phyloP scores from a whole-genome alignment of 768 basidiomycete species.

The Guyanaporus albipodus region DNA sequence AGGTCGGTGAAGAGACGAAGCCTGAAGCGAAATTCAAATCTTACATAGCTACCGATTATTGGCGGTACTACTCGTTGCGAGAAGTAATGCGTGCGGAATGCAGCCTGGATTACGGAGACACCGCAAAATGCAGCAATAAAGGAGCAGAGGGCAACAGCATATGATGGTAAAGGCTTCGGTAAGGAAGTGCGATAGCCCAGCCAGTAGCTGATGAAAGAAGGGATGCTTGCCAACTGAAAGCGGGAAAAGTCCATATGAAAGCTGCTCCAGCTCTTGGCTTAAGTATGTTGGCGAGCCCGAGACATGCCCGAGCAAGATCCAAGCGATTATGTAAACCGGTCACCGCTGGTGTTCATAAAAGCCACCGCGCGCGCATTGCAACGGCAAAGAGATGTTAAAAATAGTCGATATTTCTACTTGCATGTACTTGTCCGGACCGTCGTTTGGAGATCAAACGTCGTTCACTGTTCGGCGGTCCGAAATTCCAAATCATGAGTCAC shows the following conservation, averaged over 20 bases:
- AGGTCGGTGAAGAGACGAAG: background rate
- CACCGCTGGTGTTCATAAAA: too few species aligned
- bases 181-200: slow-evolving; percentile 10
- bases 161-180: slow-evolving; percentile 4
- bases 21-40: background rate
- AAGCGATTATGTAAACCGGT: too few species aligned
- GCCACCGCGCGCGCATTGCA: too few species aligned
- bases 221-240: background rate
- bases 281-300: too few species aligned
- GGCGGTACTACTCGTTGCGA: slow-evolving; percentile 38
- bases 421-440: too few species aligned
- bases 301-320: too few species aligned
- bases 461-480: too few species aligned
- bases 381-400: too few species aligned
- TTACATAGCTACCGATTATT: slow-evolving; percentile 22
- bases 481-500: too few species aligned
- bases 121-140: slow-evolving; percentile 51
- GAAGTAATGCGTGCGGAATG: slow-evolving; percentile 50
- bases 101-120: slow-evolving; percentile 45
- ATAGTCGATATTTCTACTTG: too few species aligned
- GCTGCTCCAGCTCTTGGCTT: too few species aligned
- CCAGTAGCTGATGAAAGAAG: slow-evolving; percentile 9
- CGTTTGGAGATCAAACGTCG: too few species aligned
- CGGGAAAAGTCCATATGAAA: background rate
- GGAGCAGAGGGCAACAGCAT: slow-evolving; percentile 36